These are phyloP conservation scores for Sporothrix schenckii DNA, from an alignment of 2,329 filamentous ascomycete genomes.

Conservation along the genomic window DNA sequence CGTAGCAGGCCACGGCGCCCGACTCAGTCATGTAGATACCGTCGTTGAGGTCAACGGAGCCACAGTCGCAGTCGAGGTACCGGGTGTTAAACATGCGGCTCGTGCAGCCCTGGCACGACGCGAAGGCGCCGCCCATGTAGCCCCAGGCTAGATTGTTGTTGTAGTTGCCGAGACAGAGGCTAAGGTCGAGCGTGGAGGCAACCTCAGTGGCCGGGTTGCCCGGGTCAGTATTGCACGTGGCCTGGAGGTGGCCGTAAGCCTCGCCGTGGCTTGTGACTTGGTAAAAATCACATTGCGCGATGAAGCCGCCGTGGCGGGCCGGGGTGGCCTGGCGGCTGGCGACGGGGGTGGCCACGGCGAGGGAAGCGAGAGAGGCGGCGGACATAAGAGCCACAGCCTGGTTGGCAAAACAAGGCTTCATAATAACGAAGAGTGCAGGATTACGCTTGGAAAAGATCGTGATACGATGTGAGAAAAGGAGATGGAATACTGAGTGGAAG, in stretches of 20 bases:
- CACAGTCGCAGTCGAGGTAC: conserved; percentile 34
- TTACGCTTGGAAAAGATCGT: background rate
- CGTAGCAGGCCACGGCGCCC: conserved; percentile 31
- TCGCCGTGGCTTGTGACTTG: conserved; percentile 2
- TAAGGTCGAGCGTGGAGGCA: conserved; percentile 28
- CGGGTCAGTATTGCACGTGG: conserved; percentile 19
- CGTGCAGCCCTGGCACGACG: conserved; percentile 30
- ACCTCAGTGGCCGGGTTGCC: background rate
- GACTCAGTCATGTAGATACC: conserved; percentile 24
- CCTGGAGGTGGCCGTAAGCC: conserved; percentile 26
- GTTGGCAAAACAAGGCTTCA: background rate
- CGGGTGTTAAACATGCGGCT: conserved; percentile 21
- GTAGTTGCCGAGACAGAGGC: conserved; percentile 34
- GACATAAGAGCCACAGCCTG: background rate
- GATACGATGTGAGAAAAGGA: background rate
- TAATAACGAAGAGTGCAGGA: background rate
- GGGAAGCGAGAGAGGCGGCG: background rate
- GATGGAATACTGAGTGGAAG: background rate
- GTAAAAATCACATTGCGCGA: conserved; percentile 25
- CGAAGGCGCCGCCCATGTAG: conserved; percentile 31
- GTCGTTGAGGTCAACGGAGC: conserved; percentile 32
- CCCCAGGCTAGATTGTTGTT: conserved; percentile 32
- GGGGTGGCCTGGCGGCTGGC: background rate
- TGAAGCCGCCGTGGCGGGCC: conserved; percentile 24
- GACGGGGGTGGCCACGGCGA: background rate